Evolutionary conservation across 345 rosid genomes (phyloP).

Genomic region (Ailanthus altissimus): DNA sequence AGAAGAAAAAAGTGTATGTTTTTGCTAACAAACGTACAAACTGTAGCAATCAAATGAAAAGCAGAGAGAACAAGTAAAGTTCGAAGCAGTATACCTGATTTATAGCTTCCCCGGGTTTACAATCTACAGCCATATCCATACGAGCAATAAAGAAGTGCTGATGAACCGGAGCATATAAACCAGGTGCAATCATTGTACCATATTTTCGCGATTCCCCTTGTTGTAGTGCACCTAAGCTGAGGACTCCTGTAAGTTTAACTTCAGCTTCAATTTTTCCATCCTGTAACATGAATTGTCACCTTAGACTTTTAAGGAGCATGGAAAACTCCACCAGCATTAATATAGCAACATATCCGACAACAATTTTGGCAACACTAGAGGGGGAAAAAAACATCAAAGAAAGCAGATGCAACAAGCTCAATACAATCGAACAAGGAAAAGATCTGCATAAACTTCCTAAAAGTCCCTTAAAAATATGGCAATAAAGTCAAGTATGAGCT

Average conservation of each 20-base stretch:
- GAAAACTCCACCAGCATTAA: background rate
- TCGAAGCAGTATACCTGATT: constrained; percentile 59
- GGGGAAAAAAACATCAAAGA: background rate
- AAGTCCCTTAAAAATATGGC: background rate
- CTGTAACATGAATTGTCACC: constrained; percentile 39
- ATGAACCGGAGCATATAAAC: constrained; percentile 88
- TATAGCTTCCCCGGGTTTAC: constrained; percentile 84
- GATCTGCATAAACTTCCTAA: background rate
- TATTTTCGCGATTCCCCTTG: constrained; percentile 89
- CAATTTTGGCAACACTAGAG: background rate
- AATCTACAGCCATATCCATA: constrained; percentile 90
- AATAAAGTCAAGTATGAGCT: background rate
- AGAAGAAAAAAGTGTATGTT: background rate
- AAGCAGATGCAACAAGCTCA: constrained; percentile 9
- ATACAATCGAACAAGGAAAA: background rate
- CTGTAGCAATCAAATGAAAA: background rate
- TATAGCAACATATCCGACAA: background rate
- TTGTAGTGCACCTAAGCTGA: constrained; percentile 87
- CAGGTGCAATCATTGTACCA: constrained; percentile 90
- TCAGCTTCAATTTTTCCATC: constrained; percentile 96
- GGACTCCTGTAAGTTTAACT: constrained; percentile 87
- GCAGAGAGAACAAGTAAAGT: background rate
- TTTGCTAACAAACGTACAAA: background rate
- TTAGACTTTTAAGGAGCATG: background rate
- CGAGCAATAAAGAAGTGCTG: constrained; percentile 94